These are phyloP conservation scores for Candida suzukii DNA, from an alignment of 805 yeast genomes.

Conservation along the genomic window DNA sequence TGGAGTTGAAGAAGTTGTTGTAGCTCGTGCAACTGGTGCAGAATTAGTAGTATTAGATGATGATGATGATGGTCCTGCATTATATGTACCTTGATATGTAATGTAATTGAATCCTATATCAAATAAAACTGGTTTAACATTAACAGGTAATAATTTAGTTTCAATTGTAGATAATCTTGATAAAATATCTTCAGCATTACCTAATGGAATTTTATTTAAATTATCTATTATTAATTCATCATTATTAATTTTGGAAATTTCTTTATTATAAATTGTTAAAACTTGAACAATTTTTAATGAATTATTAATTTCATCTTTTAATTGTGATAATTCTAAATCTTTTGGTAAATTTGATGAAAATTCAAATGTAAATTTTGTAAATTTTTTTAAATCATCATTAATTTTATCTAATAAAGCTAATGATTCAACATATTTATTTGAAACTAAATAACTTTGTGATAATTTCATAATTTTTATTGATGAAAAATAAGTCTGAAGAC, in stretches of 20 bases:
- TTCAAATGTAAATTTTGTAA: slow-evolving; percentile 13
- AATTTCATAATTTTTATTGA: slow-evolving; percentile 36
- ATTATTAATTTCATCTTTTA: slow-evolving; percentile 13
- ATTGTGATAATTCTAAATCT: slow-evolving; percentile 23
- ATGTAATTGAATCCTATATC: slow-evolving; percentile 87
- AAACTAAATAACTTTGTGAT: slow-evolving; percentile 36
- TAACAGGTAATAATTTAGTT: slow-evolving; percentile 47
- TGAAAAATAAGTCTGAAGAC: slow-evolving; percentile 41
- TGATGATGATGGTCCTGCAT: slow-evolving; percentile 8
- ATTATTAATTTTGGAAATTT: slow-evolving; percentile 6
- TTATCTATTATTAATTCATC: slow-evolving; percentile 22
- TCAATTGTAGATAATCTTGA: slow-evolving; percentile 23
- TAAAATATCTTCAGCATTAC: slow-evolving; percentile 22
- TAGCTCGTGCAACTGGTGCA: slow-evolving; percentile 4
- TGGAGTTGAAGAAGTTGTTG: neutral
- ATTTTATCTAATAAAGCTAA: slow-evolving; percentile 36
- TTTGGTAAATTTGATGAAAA: slow-evolving; percentile 38
- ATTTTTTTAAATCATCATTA: slow-evolving; percentile 5
- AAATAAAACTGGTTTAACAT: slow-evolving; percentile 83
- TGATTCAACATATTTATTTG: slow-evolving; percentile 37
- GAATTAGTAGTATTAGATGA: slow-evolving; percentile 9
- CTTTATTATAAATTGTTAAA: slow-evolving; percentile 38
- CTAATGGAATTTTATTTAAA: slow-evolving; percentile 20
- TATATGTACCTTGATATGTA: slow-evolving; percentile 33
- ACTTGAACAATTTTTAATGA: slow-evolving; percentile 31